These are phyloP conservation scores for Tieghemostelium lacteum DNA, from an alignment of 78 protist species.

Conservation along the genomic window DNA sequence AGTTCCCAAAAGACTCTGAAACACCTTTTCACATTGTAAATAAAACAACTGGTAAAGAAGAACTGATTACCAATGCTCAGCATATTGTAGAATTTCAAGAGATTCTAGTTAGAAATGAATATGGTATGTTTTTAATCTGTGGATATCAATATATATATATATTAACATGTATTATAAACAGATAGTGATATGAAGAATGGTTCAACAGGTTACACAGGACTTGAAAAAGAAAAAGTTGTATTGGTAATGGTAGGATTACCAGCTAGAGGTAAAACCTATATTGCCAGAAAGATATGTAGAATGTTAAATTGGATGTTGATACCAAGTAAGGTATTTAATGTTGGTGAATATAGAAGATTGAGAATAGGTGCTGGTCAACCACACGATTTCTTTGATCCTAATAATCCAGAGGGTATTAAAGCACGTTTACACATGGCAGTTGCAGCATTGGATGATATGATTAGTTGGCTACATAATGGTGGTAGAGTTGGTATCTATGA, in stretches of 20 bases:
- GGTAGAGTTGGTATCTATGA: slow-evolving; percentile 89
- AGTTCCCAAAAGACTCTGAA: slow-evolving; percentile 63
- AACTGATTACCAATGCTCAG: neutral
- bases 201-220: slow-evolving; percentile 69
- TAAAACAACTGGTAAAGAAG: slow-evolving; percentile 27
- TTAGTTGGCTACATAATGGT: slow-evolving; percentile 79
- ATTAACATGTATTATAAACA: neutral
- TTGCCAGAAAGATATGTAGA: slow-evolving; percentile 84
- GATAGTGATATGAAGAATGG: slow-evolving; percentile 47
- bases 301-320: slow-evolving; percentile 87
- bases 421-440: slow-evolving; percentile 85
- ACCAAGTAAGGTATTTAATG: slow-evolving; percentile 82
- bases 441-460: slow-evolving; percentile 86
- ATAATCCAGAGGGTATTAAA: slow-evolving; percentile 82
- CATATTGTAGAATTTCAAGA: slow-evolving; percentile 45
- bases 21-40: slow-evolving; percentile 21
- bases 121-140: slow-evolving; percentile 11
- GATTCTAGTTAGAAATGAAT: slow-evolving; percentile 53
- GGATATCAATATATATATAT: neutral
- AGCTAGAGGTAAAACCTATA: slow-evolving; percentile 91
- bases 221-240: slow-evolving; percentile 82
- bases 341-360: slow-evolving; percentile 79
- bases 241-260: slow-evolving; percentile 92
- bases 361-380: slow-evolving; percentile 86
- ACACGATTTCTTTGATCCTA: slow-evolving; percentile 88